A percentile compares a stretch with the other conserved stretches of the same genome.
phyloP scores from a whole-genome alignment of 176 grass and related monocot species.

The Luzula sylvatica region DNA sequence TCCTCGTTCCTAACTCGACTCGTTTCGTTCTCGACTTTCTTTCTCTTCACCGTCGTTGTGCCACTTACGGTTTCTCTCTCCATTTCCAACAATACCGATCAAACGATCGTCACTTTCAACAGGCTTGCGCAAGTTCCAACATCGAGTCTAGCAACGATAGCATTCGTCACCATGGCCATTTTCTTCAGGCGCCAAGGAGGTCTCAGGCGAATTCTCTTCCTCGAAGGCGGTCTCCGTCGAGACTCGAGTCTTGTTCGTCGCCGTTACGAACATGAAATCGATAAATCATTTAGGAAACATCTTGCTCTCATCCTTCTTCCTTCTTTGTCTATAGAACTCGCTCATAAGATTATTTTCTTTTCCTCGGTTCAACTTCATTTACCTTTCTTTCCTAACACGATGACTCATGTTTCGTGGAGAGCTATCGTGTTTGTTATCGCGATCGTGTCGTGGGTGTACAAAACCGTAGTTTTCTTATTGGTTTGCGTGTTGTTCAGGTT shows the following conservation, averaged over 20 bases:
- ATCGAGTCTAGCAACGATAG: slow-evolving; percentile 51
- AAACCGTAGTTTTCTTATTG: slow-evolving; percentile 71
- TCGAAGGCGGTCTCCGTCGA: slow-evolving; percentile 48
- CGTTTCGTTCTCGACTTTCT: slow-evolving; percentile 54
- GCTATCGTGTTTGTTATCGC: slow-evolving; percentile 37
- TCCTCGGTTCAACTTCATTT: slow-evolving; percentile 31
- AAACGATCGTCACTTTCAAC: slow-evolving; percentile 42
- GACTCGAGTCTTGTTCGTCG: slow-evolving; percentile 53
- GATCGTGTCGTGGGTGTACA: slow-evolving; percentile 76
- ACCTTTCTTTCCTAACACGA: not conserved
- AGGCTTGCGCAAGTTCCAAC: slow-evolving; percentile 41
- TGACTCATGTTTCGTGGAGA: slow-evolving; percentile 20
- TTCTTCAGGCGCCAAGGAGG: slow-evolving; percentile 58
- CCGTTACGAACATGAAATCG: slow-evolving; percentile 50
- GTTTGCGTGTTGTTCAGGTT: slow-evolving; percentile 91
- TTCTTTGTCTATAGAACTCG: slow-evolving; percentile 51
- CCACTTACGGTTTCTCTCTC: slow-evolving; percentile 37
- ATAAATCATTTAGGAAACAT: slow-evolving; percentile 56
- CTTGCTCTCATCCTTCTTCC: slow-evolving; percentile 63
- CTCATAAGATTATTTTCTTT: slow-evolving; percentile 74
- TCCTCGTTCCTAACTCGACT: slow-evolving; percentile 22
- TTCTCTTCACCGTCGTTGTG: slow-evolving; percentile 36
- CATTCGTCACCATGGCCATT: slow-evolving; percentile 47
- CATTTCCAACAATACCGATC: slow-evolving; percentile 13
- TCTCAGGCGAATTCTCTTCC: slow-evolving; percentile 70